Base-by-base conservation (phyloP, 2,329 filamentous ascomycete genomes). In the Penicillium sp. region DNA sequence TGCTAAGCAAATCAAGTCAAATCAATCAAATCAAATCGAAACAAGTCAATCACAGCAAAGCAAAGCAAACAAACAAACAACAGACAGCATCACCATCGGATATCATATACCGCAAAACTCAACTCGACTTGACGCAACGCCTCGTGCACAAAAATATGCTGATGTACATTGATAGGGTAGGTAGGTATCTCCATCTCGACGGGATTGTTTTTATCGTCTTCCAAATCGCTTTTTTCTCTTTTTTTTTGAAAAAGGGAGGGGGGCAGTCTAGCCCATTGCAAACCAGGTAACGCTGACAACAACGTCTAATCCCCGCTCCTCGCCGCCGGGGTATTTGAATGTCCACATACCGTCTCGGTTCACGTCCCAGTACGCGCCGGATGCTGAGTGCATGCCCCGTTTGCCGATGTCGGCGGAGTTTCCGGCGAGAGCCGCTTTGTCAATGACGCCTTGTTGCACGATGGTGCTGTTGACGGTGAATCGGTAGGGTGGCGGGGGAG, bases 401-500 rank as follows among this genome's bases (percentile, higher is more conserved):
- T 92, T 85, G 56, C 91, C 93, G 56, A 89, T 88, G 26, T 84
- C 87, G 60, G 81, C 81, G 23, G 71, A 70, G n/a, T 77, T 74
- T 61, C 80, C 78, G 69, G 81, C 81, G 62, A 16, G 5, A 16
- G 82, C 78, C 28, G 74, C 69, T 61, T 70, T 68, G 61, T 73
- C 68, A 51, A 75, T 84, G 33, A 93, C 81, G 20, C 73, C 74
- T 78, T 97, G 93, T 79, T 99, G 93, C 65, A 97, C 95, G 70
- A 97, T 97, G 63, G 93, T 97, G 80, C 90, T 95, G 82, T 96
- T 97, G 77, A 96, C 91, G 65, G 91, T 90, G 77, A 93, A 97
- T 77, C 97, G 97, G 84, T 87, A 96, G 5, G 89, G 87, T 24
- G 83, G 69, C 14, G 75, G 64, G 12, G 52, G 30, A 7, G 52